Conservation (phyloP, 768 basidiomycete species). For the Psilocybe tampanensis region DNA sequence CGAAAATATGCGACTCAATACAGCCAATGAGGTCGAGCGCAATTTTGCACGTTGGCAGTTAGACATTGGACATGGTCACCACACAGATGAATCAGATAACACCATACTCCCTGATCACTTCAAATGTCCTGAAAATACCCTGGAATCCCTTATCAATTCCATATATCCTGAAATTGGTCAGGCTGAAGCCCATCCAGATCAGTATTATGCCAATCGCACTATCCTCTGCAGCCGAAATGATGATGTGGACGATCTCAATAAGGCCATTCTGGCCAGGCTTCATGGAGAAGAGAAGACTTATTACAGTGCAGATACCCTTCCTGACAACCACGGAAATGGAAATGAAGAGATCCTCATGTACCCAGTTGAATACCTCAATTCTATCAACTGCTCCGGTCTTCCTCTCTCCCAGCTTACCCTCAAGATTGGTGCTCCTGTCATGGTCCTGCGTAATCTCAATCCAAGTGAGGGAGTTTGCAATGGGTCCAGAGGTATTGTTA, state of each 20-base stretch:
- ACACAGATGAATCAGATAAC: constrained; percentile 2
- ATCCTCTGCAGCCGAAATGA: constrained; percentile 23
- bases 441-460: constrained; percentile 40
- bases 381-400: constrained; percentile 31
- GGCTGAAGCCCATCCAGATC: too few species aligned
- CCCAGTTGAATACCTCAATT: constrained; percentile 32
- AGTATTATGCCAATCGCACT: too few species aligned
- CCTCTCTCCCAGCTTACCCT: constrained; percentile 30
- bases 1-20: constrained; percentile 44
- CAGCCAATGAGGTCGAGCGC: constrained; percentile 19
- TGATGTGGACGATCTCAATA: constrained; percentile 36
- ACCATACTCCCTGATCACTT: constrained; percentile 10
- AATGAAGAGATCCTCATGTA: constrained; percentile 9
- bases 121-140: constrained; percentile 18
- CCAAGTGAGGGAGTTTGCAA: constrained; percentile 33
- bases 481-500: constrained; percentile 35
- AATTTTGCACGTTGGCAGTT: constrained; percentile 39
- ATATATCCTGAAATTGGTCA: too few species aligned
- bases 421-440: constrained; percentile 34
- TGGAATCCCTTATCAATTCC: not conserved
- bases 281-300: constrained; percentile 22
- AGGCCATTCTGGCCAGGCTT: constrained; percentile 21
- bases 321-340: constrained; percentile 19
- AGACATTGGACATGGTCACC: constrained; percentile 25
- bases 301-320: constrained; percentile 30